Base-by-base conservation (phyloP, 306 rosid genomes). In the Malus sylvestris region DNA sequence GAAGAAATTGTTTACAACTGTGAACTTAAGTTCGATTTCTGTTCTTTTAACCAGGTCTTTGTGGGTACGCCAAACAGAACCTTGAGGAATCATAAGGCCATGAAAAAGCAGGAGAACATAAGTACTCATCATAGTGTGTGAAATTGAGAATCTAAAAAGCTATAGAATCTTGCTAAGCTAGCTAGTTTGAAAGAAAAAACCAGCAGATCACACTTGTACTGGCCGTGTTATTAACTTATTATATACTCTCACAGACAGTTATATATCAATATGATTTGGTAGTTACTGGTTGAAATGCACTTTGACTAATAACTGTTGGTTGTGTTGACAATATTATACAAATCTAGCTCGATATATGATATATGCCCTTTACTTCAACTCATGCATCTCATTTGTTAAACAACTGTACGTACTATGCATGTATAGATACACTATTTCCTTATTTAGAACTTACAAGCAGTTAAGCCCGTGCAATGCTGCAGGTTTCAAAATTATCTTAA, bases 31-130 rank as follows among this genome's bases (percentile, higher is more conserved):
- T 30, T 14, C 0, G 10, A 8, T 64, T 12, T 46, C 12, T 64
- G 33, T 49, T n/a, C 27, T 30, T 74, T 45, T 74, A 7, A 63
- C 42, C 60, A 16, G 8, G 15, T 40, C 10, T 10, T 11, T 49
- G 33, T n/a, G 35, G 73, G 79, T 53, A 32, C 23, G 23, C 42
- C n/a, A 67, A 67, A 52, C 18, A 76, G 32, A 58, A 74, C 14
- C 70, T 45, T 74, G 45, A 76, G 38, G 44, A 66, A 65, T 75
- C 71, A 75, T 18, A 53, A 53, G 38, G 15, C 16, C 35, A 66
- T 66, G 7, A 14, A 66, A 38, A 71, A 35, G 73, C 19, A 32
- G 42, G 65, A 53, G 64, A 20, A 53, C 9, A 57, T 57, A 20
- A 70, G 16, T 61, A 27, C 14, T 59, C 64, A 59, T 11, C 63